phyloP scores from a whole-genome alignment of 305 asterid species.

The Euphrasia arctica region DNA sequence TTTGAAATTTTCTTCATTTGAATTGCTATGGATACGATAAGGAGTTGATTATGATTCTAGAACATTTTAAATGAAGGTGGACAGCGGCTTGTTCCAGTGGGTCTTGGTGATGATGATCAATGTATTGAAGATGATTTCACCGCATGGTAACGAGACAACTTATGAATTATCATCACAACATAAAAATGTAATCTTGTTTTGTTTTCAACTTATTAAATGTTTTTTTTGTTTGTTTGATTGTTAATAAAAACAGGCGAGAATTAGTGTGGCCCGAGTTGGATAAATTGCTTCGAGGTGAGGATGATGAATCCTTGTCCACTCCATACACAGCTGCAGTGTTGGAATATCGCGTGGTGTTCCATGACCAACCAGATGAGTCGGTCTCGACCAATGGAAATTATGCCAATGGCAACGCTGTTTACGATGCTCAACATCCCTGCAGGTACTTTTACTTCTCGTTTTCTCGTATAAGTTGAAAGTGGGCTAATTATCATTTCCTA shows the following conservation, averaged over 20 bases:
- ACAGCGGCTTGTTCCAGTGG: conserved; percentile 69
- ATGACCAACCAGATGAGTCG: conserved; percentile 43
- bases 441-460: conserved; percentile 37
- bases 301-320: conserved; percentile 62
- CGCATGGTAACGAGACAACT: conserved; percentile 58
- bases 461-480: background rate
- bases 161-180: background rate
- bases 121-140: conserved; percentile 95
- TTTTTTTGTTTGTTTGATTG: conserved; percentile 3
- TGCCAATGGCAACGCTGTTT: conserved; percentile 53
- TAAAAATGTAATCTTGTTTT: background rate
- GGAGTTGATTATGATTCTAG: background rate
- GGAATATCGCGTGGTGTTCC: conserved; percentile 83
- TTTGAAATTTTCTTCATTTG: too few relatives aligned
- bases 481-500: background rate
- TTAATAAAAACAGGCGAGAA: conserved; percentile 68
- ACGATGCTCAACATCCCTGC: conserved; percentile 96
- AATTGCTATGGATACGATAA: too few relatives aligned
- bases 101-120: conserved; percentile 97
- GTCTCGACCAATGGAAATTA: conserved; percentile 40
- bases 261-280: conserved; percentile 92
- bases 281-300: conserved; percentile 59
- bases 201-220: background rate
- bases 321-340: conserved; percentile 92
- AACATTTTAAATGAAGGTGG: conserved; percentile 66